Percentiles rank a stretch among this genome's conserved stretches.
Evolutionary conservation across 1,139 yeast species (phyloP).

Genomic region (Debaryomyces fabryi): DNA sequence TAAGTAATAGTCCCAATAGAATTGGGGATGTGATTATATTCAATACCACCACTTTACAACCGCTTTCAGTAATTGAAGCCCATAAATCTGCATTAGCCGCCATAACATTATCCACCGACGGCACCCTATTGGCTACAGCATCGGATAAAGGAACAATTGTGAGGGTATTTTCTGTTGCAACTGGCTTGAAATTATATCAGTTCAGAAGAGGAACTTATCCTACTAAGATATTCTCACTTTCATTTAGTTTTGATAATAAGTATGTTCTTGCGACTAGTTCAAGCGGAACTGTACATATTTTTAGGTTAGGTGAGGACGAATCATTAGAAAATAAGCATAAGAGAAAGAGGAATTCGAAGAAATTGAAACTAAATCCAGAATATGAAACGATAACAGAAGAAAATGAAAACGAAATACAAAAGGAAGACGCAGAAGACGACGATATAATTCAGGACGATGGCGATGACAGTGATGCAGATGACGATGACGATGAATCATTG

Average conservation of each 20-base stretch:
- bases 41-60: constrained; percentile 76
- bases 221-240: constrained; percentile 80
- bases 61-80: constrained; percentile 88
- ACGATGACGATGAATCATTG: constrained; percentile 29
- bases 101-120: constrained; percentile 76
- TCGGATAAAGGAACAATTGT: constrained; percentile 95
- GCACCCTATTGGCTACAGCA: constrained; percentile 85
- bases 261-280: constrained; percentile 86
- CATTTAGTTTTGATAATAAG: constrained; percentile 74
- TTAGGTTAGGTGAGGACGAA: constrained; percentile 68
- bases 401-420: constrained; percentile 22
- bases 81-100: constrained; percentile 87
- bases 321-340: constrained; percentile 48
- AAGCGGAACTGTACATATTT: constrained; percentile 91
- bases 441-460: constrained; percentile 28
- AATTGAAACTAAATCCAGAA: constrained; percentile 17
- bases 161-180: constrained; percentile 80
- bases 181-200: constrained; percentile 83
- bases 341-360: constrained; percentile 28
- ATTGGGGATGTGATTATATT: constrained; percentile 91
- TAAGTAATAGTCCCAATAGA: constrained; percentile 49
- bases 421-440: constrained; percentile 37
- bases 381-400: constrained; percentile 38
- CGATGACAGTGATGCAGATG: constrained; percentile 34
- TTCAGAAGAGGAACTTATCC: constrained; percentile 95